Evolutionary conservation across 2,329 filamentous ascomycete genomes (phyloP), one percentile per base, ranked within the genome.

Genomic region (Trichoderma brevicompactum): DNA sequence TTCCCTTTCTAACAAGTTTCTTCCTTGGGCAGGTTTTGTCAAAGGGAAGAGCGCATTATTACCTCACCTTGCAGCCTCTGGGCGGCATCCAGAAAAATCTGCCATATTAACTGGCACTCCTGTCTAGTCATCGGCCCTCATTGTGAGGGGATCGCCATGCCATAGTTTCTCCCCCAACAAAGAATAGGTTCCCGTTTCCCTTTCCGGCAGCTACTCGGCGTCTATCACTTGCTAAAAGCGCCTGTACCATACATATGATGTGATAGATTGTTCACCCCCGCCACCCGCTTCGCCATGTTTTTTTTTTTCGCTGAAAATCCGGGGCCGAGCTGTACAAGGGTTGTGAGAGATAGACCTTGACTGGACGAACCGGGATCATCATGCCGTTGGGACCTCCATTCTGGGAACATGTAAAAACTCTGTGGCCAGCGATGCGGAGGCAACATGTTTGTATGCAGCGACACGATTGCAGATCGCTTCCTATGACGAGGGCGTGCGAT

Each of bases 31-130:
- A 28, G 5, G 23, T 28, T 28, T 28, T 28, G 2, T 28, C 23
- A 2, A 28, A 28, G 5, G 23, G 23, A 28, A 28, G 23, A 28
- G 23, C 38, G 36, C 13, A 50, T 41, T n/a, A 62, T 62, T 62
- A 62, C 59, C 59, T 62, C 59, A 62, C 38, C 59, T n/a, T 62
- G 59, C 59, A 62, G 38, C 28, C 13, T 43, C 38, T 56, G 19
- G 28, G 38, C n/a, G 32, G 32, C 32, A 41, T 10, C 34, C 17
- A 43, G 41, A 32, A 36, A 40, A 44, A 23, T 49, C 19, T 59
- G 43, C 38, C 53, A 43, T 28, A 34, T 43, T n/a, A 32, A n/a
- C 23, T 32, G n/a, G 19, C 23, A 32, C 36, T 50, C 15, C 23
- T 54, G 7, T 23, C 17, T 28, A 12, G 2, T 2, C 6, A 40